Base-by-base conservation (phyloP, 352 stramenopile species). In the Pilasporangium apinafurcum region DNA sequence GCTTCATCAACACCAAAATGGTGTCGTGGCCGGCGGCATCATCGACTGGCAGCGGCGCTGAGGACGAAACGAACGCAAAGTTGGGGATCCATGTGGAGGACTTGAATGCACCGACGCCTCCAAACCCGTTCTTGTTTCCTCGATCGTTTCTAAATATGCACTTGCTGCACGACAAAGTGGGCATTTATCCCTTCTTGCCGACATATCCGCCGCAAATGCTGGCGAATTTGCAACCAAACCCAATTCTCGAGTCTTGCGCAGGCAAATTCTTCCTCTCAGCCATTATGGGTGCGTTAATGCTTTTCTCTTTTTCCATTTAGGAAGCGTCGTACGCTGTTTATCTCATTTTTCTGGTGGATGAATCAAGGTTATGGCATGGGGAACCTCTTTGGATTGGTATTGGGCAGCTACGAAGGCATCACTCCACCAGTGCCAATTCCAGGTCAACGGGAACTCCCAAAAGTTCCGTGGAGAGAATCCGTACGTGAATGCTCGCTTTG, bases 361-460 rank as follows among this genome's bases (percentile, higher is more conserved):
- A 16, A 5, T 20, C 3, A 29, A 92, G 80, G 80, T 0, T 92
- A 89, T 50, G 67, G 59, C 10, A 87, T 92, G 71, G 80, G 80
- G 40, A 86, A 86, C 37, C 37, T 85, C 2, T 90, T 92, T 42
- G 80, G 80, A 5, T 52, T 86, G 1, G 69, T 92, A 37, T 57
- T 92, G 37, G 79, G 80, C 42, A 90, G 77, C 51, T 92, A 92
- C 58, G 80, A 92, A 69, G 73, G 77, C 25, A 92, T 92, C 54
- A 88, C 80, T 36, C 80, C 80, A 17, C 80, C 80, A 3, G 67
- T 92, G 28, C 77, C 77, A 13, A 55, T 92, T 17, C 80, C 80
- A 6, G 80, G 80, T n/a, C 80, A 92, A 53, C 61, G 80, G 30
- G 80, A 88, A 25, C 45, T 87, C 37, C 80, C 80, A 5, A 90